These are phyloP conservation scores for Serendipita sp. DNA, from an alignment of 768 basidiomycete genomes.

Conservation along the genomic window DNA sequence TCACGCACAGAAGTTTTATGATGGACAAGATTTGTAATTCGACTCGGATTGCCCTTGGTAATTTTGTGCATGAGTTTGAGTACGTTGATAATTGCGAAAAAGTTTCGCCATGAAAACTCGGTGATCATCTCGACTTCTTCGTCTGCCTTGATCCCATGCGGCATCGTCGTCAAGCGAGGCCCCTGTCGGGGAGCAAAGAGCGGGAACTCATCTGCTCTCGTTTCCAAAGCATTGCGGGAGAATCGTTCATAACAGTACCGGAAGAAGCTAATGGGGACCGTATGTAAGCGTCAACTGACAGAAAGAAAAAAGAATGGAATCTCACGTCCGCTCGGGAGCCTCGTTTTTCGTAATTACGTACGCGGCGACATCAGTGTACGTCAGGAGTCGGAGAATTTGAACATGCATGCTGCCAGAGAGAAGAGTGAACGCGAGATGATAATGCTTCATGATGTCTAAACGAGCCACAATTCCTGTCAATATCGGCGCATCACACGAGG, in stretches of 20 bases:
- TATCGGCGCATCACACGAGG: not conserved
- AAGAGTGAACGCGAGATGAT: constrained; percentile 88
- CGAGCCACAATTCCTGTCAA: not conserved
- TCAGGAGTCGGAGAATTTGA: constrained; percentile 94
- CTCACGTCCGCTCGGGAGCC: constrained; percentile 69
- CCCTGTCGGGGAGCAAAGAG: constrained; percentile 44
- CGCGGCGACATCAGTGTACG: constrained; percentile 77
- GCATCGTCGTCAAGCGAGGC: constrained; percentile 38
- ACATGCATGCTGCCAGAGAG: constrained; percentile 91
- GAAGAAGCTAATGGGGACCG: constrained; percentile 63
- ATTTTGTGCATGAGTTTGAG: constrained; percentile 96
- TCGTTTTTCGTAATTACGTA: constrained; percentile 83
- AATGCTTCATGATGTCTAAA: constrained; percentile 93
- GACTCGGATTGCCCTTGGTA: constrained; percentile 84
- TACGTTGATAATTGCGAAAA: constrained; percentile 94
- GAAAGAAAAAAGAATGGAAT: not conserved
- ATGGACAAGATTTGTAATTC: constrained; percentile 91
- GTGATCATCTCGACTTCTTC: constrained; percentile 87
- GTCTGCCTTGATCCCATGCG: constrained; percentile 59
- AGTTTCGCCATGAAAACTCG: constrained; percentile 95
- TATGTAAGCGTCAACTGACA: not conserved
- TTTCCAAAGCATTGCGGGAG: constrained; percentile 44
- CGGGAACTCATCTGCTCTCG: constrained; percentile 50
- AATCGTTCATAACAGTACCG: constrained; percentile 76
- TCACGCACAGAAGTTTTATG: constrained; percentile 90